Base-by-base conservation (phyloP, 2,329 filamentous ascomycete species). In the Monosporascus sp. region DNA sequence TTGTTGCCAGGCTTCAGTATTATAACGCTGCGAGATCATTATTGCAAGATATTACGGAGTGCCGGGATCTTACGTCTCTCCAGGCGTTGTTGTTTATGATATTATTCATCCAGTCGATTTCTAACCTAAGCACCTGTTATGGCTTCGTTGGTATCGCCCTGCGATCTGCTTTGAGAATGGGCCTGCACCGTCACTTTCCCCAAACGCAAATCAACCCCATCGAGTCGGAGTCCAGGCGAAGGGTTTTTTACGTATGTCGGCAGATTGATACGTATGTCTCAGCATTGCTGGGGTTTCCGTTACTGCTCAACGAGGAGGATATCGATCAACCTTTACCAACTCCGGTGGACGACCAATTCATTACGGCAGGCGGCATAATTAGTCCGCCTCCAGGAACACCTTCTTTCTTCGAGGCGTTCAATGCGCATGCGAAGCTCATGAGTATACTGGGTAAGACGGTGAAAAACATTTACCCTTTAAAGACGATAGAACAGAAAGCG, bases 81-180 rank as follows among this genome's bases (percentile, higher is more conserved):
- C 89, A 94, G 67, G 84, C 87, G 2, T 78, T 94, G 7, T 73
- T 91, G 20, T 91, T 90, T 66, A 88, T 91, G 79, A 87, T 91
- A 48, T 74, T 93, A 3, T 94, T 92, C 65, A 77, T 93, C 1
- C 89, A 94, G 64, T 84, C 87, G 2, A 89, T 89, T 2, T 88
- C 88, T 9, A 89, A 90, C 65, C 73, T 93, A 31, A 89, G 85
- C 65, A 87, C 85, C 9, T 93, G 89, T 66, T 93, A 93, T 68
- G 84, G 88, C 0, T 91, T 90, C 61, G 80, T 93, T 48, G 89
- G 89, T 7, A 87, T 93, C 61, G 89, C 88, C 2, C 74, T 92
- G 48, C 82, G 88, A 49, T 87, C 87, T 7, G 84, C 87, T n/a
- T 71, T 93, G 37, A 82, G 88, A 28, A 85, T 93, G 72, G 89